A percentile compares a stretch with the other conserved stretches of the same genome.
Evolutionary conservation across 2,329 filamentous ascomycete species (phyloP).

Genomic region (Aspergillus sp.): DNA sequence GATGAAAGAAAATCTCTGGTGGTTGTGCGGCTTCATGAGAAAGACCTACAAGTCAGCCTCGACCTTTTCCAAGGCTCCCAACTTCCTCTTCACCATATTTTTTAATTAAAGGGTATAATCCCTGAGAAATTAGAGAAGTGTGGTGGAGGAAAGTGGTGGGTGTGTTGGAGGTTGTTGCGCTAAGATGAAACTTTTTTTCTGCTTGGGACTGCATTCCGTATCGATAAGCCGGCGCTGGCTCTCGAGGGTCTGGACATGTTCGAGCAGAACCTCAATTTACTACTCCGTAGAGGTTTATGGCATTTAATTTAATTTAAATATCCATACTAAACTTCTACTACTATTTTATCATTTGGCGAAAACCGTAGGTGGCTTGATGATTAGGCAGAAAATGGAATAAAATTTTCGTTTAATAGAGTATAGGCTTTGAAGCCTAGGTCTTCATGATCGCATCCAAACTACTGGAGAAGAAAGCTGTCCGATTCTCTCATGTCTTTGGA

Average conservation of each 20-base stretch:
- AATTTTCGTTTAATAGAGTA: constrained; percentile 26
- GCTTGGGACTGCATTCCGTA: constrained; percentile 3
- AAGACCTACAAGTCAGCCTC: constrained; percentile 76
- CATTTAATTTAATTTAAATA: too few relatives aligned
- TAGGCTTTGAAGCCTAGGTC: constrained; percentile 23
- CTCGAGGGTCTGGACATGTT: neutral
- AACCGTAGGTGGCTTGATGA: neutral
- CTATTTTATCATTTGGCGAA: neutral
- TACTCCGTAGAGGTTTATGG: too few relatives aligned
- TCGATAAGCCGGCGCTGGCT: constrained; percentile 12
- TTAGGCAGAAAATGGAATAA: constrained; percentile 13
- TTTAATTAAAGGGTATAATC: constrained; percentile 6
- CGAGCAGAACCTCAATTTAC: neutral
- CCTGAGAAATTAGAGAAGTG: constrained; percentile 56
- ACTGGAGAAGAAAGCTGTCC: constrained; percentile 41
- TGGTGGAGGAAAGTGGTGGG: constrained; percentile 52
- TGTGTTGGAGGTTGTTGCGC: constrained; percentile 33
- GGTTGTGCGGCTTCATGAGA: neutral
- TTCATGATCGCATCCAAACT: constrained; percentile 46
- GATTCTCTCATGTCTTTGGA: constrained; percentile 39
- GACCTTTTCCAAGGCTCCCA: constrained; percentile 91
- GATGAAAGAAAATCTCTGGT: constrained; percentile 18
- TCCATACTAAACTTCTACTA: neutral
- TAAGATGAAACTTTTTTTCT: constrained; percentile 11
- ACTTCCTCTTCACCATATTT: constrained; percentile 79